Evolutionary conservation across 495 filamentous ascomycete species (phyloP), one percentile per base, ranked within the genome.

Genomic region (Penicillium lagena): DNA sequence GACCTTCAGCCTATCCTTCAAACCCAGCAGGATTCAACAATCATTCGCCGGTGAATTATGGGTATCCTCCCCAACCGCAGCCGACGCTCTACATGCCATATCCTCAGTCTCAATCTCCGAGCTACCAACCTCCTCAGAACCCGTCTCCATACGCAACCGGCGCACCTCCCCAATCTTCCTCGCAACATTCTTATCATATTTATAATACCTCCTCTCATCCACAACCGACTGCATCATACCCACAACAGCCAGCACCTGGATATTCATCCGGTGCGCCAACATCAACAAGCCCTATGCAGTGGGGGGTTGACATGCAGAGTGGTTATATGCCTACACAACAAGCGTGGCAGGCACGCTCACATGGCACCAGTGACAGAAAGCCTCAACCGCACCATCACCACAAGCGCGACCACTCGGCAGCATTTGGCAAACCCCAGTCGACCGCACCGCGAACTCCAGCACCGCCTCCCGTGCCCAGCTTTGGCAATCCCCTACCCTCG

Each of bases 391-490:
- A 57, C 28, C 50, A 62, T 30, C 34, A 40, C 6, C 60, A 64
- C 31, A 72, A 73, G 48, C 66, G 72, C 13, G 59, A 73, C 22
- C 65, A 71, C 41, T 45, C 52, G 2, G 62, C 70, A 22, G 66
- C 66, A 2, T 75, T 75, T 48, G 62, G 49, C 37, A 73, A 66
- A 49, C 65, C 70, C 12, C 61, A 60, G 5, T 58, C 63, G 12
- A 51, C 50, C n/a, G 55, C 48, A 1, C 64, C 66, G 0, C 62
- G 64, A 60, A 67, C 58, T 46, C 71, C 70, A 22, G 76, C 72
- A n/a, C 58, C 80, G 13, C 78, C 79, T 7, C 55, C 75, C 9
- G 72, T 83, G 47, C 78, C 85, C 43, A 83, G 79, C 54, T 83
- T 82, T 52, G 78, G 78, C 3, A 70, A 72, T 40, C 66, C 72